Evolutionary conservation across 768 basidiomycete species (phyloP).

Genomic region (Russula vinacea): DNA sequence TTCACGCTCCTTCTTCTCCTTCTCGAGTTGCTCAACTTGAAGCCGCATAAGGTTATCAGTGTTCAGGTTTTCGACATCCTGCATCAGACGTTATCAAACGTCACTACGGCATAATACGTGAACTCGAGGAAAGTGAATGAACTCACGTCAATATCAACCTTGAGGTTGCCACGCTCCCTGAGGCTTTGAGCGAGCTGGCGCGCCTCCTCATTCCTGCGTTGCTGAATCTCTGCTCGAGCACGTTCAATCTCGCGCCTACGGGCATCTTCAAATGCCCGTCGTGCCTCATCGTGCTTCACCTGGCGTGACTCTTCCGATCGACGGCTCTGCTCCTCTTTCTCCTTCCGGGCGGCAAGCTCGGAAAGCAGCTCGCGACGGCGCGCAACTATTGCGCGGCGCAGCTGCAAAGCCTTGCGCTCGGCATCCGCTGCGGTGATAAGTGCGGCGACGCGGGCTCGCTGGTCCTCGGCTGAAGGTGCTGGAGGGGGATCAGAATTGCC

Average conservation of each 20-base stretch:
- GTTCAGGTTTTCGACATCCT: conserved; percentile 82
- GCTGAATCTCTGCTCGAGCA: conserved; percentile 68
- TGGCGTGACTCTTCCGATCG: conserved; percentile 64
- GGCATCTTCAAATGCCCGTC: conserved; percentile 59
- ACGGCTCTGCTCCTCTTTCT: conserved; percentile 81
- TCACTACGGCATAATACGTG: conserved; percentile 11
- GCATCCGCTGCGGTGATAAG: conserved; percentile 64
- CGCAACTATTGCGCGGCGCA: conserved; percentile 78
- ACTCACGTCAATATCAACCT: conserved; percentile 66
- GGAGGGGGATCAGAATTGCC: conserved; percentile 49
- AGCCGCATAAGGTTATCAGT: conserved; percentile 83
- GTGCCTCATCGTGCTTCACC: conserved; percentile 68
- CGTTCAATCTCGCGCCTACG: conserved; percentile 64
- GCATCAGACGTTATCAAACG: conserved; percentile 1
- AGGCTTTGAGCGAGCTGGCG: conserved; percentile 83
- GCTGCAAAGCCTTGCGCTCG: conserved; percentile 72
- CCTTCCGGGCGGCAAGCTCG: conserved; percentile 79
- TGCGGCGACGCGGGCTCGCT: conserved; percentile 53
- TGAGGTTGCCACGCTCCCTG: conserved; percentile 73
- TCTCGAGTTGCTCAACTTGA: conserved; percentile 93
- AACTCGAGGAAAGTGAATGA: not conserved
- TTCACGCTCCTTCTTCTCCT: conserved; percentile 86
- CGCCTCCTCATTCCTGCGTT: conserved; percentile 74
- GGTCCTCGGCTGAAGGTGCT: conserved; percentile 50
- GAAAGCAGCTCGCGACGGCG: conserved; percentile 81